These are phyloP conservation scores for Penicillium fuscoglaucum DNA, from an alignment of 2,329 filamentous ascomycete genomes.

Conservation along the genomic window DNA sequence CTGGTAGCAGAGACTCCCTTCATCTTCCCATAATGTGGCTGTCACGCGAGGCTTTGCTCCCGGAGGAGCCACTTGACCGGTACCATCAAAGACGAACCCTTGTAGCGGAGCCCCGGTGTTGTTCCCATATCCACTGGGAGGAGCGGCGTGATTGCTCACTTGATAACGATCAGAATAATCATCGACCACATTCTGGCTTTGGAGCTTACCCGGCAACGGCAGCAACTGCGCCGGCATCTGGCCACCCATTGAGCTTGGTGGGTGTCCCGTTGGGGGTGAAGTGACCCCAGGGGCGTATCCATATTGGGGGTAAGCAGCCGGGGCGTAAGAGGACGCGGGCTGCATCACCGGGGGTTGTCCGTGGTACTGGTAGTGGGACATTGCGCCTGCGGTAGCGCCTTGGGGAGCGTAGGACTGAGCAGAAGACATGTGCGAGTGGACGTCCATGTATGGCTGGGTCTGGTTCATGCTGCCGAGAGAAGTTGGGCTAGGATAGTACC, in stretches of 20 bases:
- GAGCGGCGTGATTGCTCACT: conserved; percentile 42
- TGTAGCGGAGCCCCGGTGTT: conserved; percentile 44
- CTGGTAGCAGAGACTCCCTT: conserved; percentile 95
- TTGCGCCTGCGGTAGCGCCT: conserved; percentile 69
- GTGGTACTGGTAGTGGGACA: conserved; percentile 73
- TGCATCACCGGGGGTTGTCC: conserved; percentile 72
- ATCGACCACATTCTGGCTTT: background rate
- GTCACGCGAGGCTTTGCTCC: conserved; percentile 97
- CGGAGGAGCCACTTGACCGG: conserved; percentile 87
- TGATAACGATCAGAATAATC: conserved; percentile 10
- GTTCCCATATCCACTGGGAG: conserved; percentile 42
- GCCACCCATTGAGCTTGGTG: conserved; percentile 67
- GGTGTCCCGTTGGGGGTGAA: conserved; percentile 70
- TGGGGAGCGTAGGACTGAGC: conserved; percentile 73
- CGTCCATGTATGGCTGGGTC: conserved; percentile 79
- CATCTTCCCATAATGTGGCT: conserved; percentile 96
- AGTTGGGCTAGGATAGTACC: conserved; percentile 45
- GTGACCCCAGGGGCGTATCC: conserved; percentile 74
- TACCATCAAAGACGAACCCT: conserved; percentile 69
- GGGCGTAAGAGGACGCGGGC: conserved; percentile 69
- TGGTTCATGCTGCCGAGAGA: conserved; percentile 71
- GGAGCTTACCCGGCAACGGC: conserved; percentile 57
- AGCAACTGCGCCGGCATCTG: conserved; percentile 69
- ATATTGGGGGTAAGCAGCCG: conserved; percentile 67
- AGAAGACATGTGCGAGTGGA: conserved; percentile 74